Base-by-base conservation (phyloP, 169 alveolate species). In the Eimeria mitis region DNA sequence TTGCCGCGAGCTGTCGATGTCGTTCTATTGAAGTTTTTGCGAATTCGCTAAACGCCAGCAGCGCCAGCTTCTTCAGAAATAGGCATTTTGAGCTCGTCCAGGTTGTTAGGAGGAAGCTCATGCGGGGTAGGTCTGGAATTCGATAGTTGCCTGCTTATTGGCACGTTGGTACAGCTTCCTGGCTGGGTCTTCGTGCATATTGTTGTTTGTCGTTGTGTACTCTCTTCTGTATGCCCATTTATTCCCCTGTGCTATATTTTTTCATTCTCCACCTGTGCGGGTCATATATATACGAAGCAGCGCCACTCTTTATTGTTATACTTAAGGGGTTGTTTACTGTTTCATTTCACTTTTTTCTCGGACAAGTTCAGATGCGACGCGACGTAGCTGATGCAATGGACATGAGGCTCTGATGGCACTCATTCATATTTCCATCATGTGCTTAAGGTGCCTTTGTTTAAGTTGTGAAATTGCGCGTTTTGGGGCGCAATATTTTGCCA, bases 1-100 rank as follows among this genome's bases (percentile, higher is more conserved):
- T 59, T 61, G 91, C 91, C 44, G 91, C 91, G 42, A 85, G 91
- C 79, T 85, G 91, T 44, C 91, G 91, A 44, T 85, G 91, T 28
- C 78, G 91, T 85, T 85, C 91, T 16, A 61, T 85, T 61, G 91
- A 85, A 61, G 91, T 85, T 47, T 85, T 49, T 28, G 91, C 91
- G 2, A 85, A 85, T 42, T 85, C 91, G 13, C 59, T 85, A 1
- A 85, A 85, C 47, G 91, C 91, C 61, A 85, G 91, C 91, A 85
- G 91, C n/a, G 91, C 91, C 40, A 56, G 91, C 56, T 85, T 85
- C 19, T 56, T 85, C 61, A 85, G 91, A 61, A 85, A 85, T 56
- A 85, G 91, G n/a, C 91, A 85, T 44, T 85, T 85, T 11, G 91
- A 85, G 56, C 91, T 85, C 42, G 76, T 85, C 63, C 91, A 85